phyloP scores from a whole-genome alignment of 306 rosid genomes.

The Pyrus betulifolia region DNA sequence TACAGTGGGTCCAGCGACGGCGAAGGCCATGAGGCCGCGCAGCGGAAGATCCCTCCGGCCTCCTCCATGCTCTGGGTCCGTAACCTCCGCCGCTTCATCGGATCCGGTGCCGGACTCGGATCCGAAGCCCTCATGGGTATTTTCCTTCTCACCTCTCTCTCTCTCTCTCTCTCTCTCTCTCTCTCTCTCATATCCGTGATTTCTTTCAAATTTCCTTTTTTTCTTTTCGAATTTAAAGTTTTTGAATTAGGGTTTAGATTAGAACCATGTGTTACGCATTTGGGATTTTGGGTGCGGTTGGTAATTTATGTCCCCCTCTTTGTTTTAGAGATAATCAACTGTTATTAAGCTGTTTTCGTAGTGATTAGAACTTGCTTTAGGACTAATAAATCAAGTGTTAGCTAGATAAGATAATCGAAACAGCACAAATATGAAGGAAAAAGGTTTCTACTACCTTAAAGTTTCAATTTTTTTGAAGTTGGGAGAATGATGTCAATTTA shows the following conservation, averaged over 20 bases:
- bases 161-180: neutral
- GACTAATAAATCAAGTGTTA: neutral
- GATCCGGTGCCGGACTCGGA: constrained; percentile 88
- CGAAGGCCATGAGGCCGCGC: constrained; percentile 70
- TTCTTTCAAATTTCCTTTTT: neutral
- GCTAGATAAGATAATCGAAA: neutral
- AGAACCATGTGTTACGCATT: neutral
- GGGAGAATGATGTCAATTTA: neutral
- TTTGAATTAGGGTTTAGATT: neutral
- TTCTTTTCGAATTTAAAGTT: neutral
- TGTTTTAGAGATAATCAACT: neutral
- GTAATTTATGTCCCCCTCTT: neutral
- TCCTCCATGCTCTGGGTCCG: constrained; percentile 94
- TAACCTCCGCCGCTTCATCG: constrained; percentile 85
- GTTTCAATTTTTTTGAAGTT: neutral
- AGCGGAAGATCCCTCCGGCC: constrained; percentile 80
- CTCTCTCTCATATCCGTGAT: neutral
- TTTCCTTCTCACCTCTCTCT: neutral
- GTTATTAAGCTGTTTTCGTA: neutral
- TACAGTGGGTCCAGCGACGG: constrained; percentile 93
- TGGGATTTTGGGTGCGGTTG: neutral
- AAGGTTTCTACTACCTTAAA: neutral
- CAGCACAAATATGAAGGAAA: neutral
- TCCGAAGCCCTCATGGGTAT: constrained; percentile 94
- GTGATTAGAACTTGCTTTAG: neutral